A percentile compares a stretch with the other conserved stretches of the same genome.
phyloP scores from a whole-genome alignment of 345 rosid genomes.

The Salix suchowensis region DNA sequence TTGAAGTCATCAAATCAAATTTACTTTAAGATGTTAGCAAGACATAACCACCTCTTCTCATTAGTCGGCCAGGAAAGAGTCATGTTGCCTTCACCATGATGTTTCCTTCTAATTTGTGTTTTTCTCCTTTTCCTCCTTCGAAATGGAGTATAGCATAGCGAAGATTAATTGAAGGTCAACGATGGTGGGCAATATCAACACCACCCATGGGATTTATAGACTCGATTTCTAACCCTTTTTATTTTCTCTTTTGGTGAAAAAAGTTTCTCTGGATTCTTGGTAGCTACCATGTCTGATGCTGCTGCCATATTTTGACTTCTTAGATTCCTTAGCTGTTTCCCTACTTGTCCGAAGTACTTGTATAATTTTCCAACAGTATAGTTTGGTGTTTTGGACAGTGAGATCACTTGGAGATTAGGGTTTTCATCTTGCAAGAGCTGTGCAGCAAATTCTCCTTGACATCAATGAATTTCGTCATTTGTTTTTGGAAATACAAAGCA shows the following conservation, averaged over 20 bases:
- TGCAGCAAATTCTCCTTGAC: not conserved
- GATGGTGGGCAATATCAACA: conserved; percentile 25
- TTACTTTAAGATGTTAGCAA: not conserved
- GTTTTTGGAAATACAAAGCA: not conserved
- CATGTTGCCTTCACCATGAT: not conserved
- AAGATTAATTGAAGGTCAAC: conserved; percentile 36
- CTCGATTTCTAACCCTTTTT: not conserved
- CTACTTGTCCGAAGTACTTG: conserved; percentile 29
- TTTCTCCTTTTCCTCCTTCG: conserved; percentile 19
- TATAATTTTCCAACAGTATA: not conserved
- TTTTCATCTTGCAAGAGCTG: not conserved
- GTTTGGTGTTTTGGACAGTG: not conserved
- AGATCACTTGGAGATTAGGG: not conserved
- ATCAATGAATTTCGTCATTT: not conserved
- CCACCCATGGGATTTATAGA: conserved; percentile 8
- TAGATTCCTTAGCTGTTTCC: conserved; percentile 22
- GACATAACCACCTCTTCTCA: not conserved
- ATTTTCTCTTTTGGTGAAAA: conserved; percentile 21
- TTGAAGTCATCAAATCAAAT: not conserved
- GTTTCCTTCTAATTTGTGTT: not conserved
- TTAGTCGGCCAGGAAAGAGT: not conserved
- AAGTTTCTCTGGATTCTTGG: conserved; percentile 40
- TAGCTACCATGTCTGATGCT: conserved; percentile 38
- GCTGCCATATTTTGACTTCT: conserved; percentile 36
- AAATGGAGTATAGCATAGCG: conserved; percentile 13